Base-by-base conservation (phyloP, 805 yeast genomes). In the Wickerhamiella australiensis region DNA sequence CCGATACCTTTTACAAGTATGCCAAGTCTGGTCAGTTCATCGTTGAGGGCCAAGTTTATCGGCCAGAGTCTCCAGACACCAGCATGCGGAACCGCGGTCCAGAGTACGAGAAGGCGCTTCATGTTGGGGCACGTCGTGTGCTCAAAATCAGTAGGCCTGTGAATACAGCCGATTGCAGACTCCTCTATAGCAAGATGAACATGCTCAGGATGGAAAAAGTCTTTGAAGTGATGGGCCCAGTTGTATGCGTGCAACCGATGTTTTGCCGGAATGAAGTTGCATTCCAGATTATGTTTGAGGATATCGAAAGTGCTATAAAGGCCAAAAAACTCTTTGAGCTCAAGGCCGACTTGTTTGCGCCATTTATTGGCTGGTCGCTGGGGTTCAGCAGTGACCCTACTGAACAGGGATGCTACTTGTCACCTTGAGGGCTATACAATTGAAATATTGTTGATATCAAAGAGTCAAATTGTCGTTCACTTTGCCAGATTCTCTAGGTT, bases 201-300 rank as follows among this genome's bases (percentile, higher is more conserved):
- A 29, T 50, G 46, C 22, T 15, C 8, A 21, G 31, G 3, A 25
- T 58, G 33, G 47, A 29, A 47, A 37, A 42, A 5, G 38, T 33
- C 3, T 57, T 58, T 42, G 35, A 41, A 3, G 21, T 17, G 7
- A 9, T 51, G 2, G 59, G 59, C 11, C 9, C 18, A 1, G 50
- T 58, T 9, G 25, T 58, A 12, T 52, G 52, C 23, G 52, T 57
- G 3, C 54, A 57, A 25, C 61, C 61, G 5, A 56, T 58, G 59
- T 23, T 58, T 18, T 29, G 18, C 12, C 49, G 46, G 3, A 17
- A 23, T 15, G 17, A 49, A 22, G 46, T 55, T 3, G 56, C 57
- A 5, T 59, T 50, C 29, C 52, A 54, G 13, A 48, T 59, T 4
- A 56, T 56, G 29, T 59, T 15, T 41, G 50, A 37, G 13, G 38